Conservation (phyloP, 805 yeast species). For the Helenozyma rhizophorensis region DNA sequence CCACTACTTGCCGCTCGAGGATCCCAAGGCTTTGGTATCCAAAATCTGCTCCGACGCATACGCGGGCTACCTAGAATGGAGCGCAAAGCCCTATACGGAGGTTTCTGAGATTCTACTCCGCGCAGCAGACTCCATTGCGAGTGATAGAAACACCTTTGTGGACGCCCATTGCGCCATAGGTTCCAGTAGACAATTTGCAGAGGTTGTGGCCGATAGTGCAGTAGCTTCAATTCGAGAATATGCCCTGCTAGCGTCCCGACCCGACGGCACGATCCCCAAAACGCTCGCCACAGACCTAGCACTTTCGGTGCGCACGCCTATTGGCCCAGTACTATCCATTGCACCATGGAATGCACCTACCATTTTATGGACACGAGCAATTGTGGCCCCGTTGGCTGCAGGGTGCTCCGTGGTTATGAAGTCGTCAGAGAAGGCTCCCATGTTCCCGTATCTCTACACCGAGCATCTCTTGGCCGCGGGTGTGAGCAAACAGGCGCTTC, state of each 20-base stretch:
- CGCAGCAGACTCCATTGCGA: slow-evolving; percentile 14
- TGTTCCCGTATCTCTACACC: slow-evolving; percentile 26
- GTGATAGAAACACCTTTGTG: slow-evolving; percentile 5
- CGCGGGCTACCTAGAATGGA: slow-evolving; percentile 27
- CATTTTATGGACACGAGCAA: slow-evolving; percentile 34
- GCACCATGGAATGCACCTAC: slow-evolving; percentile 51
- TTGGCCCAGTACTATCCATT: slow-evolving; percentile 44
- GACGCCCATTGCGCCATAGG: slow-evolving; percentile 12
- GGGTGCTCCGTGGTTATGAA: slow-evolving; percentile 45
- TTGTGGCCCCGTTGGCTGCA: slow-evolving; percentile 43
- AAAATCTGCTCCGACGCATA: slow-evolving; percentile 18
- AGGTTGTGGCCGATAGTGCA: slow-evolving; percentile 5
- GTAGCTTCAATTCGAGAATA: slow-evolving; percentile 9
- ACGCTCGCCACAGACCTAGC: slow-evolving; percentile 18
- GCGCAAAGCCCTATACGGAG: slow-evolving; percentile 10
- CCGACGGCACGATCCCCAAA: slow-evolving; percentile 16
- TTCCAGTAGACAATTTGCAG: slow-evolving; percentile 5
- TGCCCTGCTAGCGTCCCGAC: slow-evolving; percentile 8
- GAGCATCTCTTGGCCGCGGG: slow-evolving; percentile 35
- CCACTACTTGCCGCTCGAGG: slow-evolving; percentile 10
- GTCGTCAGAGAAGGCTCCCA: slow-evolving; percentile 37
- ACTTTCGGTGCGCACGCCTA: slow-evolving; percentile 31
- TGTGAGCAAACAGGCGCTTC: slow-evolving; percentile 32
- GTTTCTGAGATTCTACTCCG: slow-evolving; percentile 17
- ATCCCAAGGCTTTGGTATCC: slow-evolving; percentile 2